Base-by-base conservation (phyloP, 2,329 filamentous ascomycete genomes). In the Ceratocystis harringtonii region DNA sequence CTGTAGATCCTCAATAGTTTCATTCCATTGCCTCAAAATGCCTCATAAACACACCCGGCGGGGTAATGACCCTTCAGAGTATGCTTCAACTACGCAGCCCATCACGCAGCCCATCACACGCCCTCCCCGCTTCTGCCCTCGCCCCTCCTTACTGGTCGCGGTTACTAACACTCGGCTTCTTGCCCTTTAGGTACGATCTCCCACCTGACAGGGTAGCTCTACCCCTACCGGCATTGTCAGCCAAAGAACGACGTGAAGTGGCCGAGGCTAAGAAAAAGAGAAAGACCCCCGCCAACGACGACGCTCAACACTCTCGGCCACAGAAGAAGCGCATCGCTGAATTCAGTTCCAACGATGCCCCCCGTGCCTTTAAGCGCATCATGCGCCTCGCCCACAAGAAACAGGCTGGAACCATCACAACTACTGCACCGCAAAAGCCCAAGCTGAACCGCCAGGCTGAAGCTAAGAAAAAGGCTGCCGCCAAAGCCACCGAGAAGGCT, bases 41-140 rank as follows among this genome's bases (percentile, higher is more conserved):
- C 90, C 90, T 74, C 89, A 92, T 77, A 95, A 95, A 76, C 90
- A 95, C 74, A 92, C 87, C 69, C 81, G 88, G 67, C 82, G 83
- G 65, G 79, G 78, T 10, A 78, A 78, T 62, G 81, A 85, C 67
- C 77, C 78, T 61, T 78, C 78, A 17, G 77, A 78, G 85, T 86
- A 73, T 69, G 78, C 72, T 32, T 10, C 62, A 57, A 15, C 22
- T 19, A 28, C n/a, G 28, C 50, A 57, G 48, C 28, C 57, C 36
- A 19, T n/a, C 10, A 15, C 30, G 22, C 36, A 57, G 48, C 28
- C 57, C 36, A 19, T n/a, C 10, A 15, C 19, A 17, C 25, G 5
- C 61, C 12, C 52, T 41, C 58, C 8, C 48, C 19, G 8, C 22
- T 22, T 50, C 48, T 19, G 17, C 8, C 6, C 17, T 15, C 30